Conservation (phyloP, 2,329 filamentous ascomycete genomes). For the Aureobasidium sp. region DNA sequence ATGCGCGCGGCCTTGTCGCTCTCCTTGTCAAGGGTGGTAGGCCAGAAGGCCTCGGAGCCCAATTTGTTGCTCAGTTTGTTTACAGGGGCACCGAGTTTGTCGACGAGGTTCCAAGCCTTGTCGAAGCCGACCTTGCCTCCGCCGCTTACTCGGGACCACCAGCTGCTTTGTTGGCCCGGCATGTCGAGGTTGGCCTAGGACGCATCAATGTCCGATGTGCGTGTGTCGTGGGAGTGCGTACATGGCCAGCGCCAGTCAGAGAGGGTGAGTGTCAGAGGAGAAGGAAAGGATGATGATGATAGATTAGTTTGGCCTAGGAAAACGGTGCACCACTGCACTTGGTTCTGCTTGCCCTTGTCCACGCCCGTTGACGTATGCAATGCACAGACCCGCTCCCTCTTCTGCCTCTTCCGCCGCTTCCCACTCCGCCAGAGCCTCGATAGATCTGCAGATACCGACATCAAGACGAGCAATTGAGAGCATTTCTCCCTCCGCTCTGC, state of each 20-base stretch:
- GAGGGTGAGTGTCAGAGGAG: background rate
- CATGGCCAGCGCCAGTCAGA: conserved; percentile 2
- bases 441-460: background rate
- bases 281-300: background rate
- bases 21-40: conserved; percentile 77
- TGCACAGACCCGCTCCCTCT: background rate
- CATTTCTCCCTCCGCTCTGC: background rate
- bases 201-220: background rate
- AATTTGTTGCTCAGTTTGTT: conserved; percentile 77
- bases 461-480: background rate
- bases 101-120: conserved; percentile 60
- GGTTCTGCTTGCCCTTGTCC: background rate
- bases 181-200: background rate
- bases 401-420: background rate
- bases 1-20: conserved; percentile 88
- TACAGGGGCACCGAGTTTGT: conserved; percentile 62
- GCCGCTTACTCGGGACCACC: conserved; percentile 13
- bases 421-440: background rate
- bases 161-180: conserved; percentile 12
- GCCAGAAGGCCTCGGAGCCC: conserved; percentile 78
- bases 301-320: background rate
- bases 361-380: conserved; percentile 1
- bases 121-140: conserved; percentile 62
- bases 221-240: background rate
- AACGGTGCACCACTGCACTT: background rate